Percentiles rank a stretch among this genome's conserved stretches.
Evolutionary conservation across 768 basidiomycete species (phyloP).

Genomic region (Pisolithus marmoratus): DNA sequence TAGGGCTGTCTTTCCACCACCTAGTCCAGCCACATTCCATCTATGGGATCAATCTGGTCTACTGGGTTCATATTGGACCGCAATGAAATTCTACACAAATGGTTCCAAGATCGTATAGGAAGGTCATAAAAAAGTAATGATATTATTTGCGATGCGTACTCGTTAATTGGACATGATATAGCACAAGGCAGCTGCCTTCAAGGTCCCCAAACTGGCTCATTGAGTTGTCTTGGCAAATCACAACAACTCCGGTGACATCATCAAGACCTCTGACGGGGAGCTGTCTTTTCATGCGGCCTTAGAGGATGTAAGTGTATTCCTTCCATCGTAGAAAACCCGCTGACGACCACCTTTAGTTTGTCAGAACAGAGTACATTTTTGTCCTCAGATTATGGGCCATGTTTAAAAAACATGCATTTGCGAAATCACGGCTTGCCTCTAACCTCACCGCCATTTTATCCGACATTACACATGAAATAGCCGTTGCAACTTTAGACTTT

Average conservation of each 20-base stretch:
- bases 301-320: not conserved
- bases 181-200: not conserved
- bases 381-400: not conserved
- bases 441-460: not conserved
- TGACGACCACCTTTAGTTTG: not conserved
- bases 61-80: constrained; percentile 23
- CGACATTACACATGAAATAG: not conserved
- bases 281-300: not conserved
- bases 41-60: constrained; percentile 20
- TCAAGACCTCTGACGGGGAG: not conserved
- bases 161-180: not conserved
- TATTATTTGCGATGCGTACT: not conserved
- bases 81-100: constrained; percentile 11
- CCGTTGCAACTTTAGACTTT: not conserved
- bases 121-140: constrained; percentile 26
- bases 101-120: constrained; percentile 21
- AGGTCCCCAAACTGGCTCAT: not conserved
- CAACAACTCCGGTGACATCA: not conserved
- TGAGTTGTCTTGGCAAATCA: not conserved
- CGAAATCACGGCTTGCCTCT: not conserved
- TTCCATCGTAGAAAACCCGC: too few relatives aligned
- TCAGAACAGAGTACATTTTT: not conserved
- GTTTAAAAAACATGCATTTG: not conserved
- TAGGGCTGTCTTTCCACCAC: too few relatives aligned
- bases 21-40: constrained; percentile 26